These are phyloP conservation scores for Asterionellopsis glacialis DNA, from an alignment of 108 stramenopile species.

Conservation along the genomic window DNA sequence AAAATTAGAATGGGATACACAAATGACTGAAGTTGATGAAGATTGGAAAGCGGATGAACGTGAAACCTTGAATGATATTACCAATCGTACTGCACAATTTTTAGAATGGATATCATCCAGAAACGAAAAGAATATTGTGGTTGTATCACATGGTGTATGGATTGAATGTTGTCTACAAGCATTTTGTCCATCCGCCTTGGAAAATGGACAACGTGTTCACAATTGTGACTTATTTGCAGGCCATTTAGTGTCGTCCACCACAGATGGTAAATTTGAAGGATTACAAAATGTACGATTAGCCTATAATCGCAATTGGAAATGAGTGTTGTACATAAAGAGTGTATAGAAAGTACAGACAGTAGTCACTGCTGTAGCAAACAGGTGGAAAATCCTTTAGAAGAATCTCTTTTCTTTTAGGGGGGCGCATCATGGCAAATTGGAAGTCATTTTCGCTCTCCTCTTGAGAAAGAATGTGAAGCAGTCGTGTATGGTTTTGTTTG, in stretches of 20 bases:
- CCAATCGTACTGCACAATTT: constrained; percentile 39
- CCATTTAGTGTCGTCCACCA: constrained; percentile 22
- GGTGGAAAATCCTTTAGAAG: too few relatives aligned
- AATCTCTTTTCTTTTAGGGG: too few relatives aligned
- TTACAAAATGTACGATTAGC: constrained; percentile 2
- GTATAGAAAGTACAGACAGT: too few relatives aligned
- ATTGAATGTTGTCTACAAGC: constrained; percentile 55
- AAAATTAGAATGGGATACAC: constrained; percentile 35
- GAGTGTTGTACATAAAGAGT: too few relatives aligned
- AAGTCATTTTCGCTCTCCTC: too few relatives aligned
- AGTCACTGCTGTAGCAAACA: too few relatives aligned
- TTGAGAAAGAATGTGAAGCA: too few relatives aligned
- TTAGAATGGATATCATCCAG: constrained; percentile 33
- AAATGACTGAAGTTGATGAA: constrained; percentile 54
- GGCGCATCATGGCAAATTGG: too few relatives aligned
- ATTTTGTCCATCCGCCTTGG: constrained; percentile 39
- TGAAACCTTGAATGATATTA: constrained; percentile 46
- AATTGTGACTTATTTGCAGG: constrained; percentile 70
- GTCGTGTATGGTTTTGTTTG: too few relatives aligned
- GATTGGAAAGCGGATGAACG: constrained; percentile 49
- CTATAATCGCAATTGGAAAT: too few relatives aligned
- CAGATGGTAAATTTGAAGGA: constrained; percentile 14
- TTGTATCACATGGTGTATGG: constrained; percentile 82
- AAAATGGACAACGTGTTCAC: constrained; percentile 55
- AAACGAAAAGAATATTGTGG: constrained; percentile 48